phyloP scores from a whole-genome alignment of 164 flowering plant species.

The Berberis thunbergii region DNA sequence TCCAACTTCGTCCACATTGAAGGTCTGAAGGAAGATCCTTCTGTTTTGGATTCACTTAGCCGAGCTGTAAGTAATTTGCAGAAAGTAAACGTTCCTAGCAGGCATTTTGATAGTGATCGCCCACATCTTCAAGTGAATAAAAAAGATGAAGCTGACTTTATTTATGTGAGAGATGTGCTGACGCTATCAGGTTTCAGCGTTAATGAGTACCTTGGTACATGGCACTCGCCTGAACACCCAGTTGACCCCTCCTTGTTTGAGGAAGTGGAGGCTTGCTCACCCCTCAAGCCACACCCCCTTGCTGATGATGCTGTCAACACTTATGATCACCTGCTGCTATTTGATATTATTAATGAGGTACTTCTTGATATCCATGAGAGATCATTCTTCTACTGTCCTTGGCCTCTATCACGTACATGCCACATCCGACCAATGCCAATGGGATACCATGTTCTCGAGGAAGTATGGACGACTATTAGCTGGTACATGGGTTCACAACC shows the following conservation, averaged over 20 bases:
- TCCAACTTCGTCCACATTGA: slow-evolving; percentile 4
- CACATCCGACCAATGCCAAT: slow-evolving; percentile 46
- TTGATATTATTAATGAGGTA: slow-evolving; percentile 67
- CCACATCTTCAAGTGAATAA: slow-evolving; percentile 22
- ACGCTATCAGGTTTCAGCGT: slow-evolving; percentile 48
- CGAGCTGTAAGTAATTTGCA: slow-evolving; percentile 5
- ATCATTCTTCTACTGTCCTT: slow-evolving; percentile 43
- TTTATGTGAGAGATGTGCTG: slow-evolving; percentile 54
- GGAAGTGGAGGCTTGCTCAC: slow-evolving; percentile 30
- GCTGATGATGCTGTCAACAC: slow-evolving; percentile 19
- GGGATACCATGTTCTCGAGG: slow-evolving; percentile 49
- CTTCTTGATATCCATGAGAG: slow-evolving; percentile 43
- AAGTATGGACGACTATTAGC: slow-evolving; percentile 58
- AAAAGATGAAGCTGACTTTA: slow-evolving; percentile 42
- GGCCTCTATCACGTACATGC: slow-evolving; percentile 28
- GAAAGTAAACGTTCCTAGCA: slow-evolving; percentile 6
- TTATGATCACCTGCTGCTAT: slow-evolving; percentile 43
- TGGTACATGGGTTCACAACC: slow-evolving; percentile 38
- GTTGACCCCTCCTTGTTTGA: slow-evolving; percentile 49
- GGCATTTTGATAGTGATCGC: slow-evolving; percentile 6
- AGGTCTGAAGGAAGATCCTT: slow-evolving; percentile 15
- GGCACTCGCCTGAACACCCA: slow-evolving; percentile 58
- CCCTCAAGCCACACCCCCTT: slow-evolving; percentile 15
- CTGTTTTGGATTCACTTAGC: slow-evolving; percentile 9
- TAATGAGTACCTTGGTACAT: slow-evolving; percentile 33